Evolutionary conservation across 2,329 filamentous ascomycete genomes (phyloP), one percentile per base, ranked within the genome.

Genomic region (Monosporascus ibericus): DNA sequence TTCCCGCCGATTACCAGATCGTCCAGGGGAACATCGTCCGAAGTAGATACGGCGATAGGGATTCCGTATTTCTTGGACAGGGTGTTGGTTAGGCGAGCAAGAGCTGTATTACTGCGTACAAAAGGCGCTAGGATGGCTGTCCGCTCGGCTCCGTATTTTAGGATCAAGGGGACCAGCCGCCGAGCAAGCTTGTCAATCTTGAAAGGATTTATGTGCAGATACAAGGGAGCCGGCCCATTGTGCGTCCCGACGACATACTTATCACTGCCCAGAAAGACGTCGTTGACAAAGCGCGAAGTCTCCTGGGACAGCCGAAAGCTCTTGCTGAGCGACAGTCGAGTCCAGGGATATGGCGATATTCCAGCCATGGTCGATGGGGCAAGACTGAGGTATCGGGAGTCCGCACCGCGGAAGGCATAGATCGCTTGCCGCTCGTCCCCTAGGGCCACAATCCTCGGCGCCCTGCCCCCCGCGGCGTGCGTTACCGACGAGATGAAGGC

Each of bases 341-440:
- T 18, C 53, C 64, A 65, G 1, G 60, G 52, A 24, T 61, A 60
- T 6, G 61, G 58, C 6, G 55, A 60, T 5, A 63, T 44, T 1
- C 54, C 44, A 9, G 55, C 54, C 0, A 67, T 46, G 5, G 65
- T 30, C 11, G 61, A 49, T 8, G 62, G 55, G 9, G 61, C 58
- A 7, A 61, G 40, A 36, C 59, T 62, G 1, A 68, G 56, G 48
- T 60, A 68, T 17, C 65, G 60, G 14, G 57, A 42, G 22, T 68
- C 64, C 5, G 66, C 65, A 17, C 58, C 62, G 3, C 59, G 59
- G 37, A 65, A 68, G 17, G 49, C 53, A 22, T 63, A 66, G 20
- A 69, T 65, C 11, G 62, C 58, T 50, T 68, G 65, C 5, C 63
- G 55, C 48, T 68, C 64, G 27, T 69, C 65, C 9, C 66, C 66